Conservation (phyloP, 495 filamentous ascomycete species). For the Aspergillus incahuasiensis region DNA sequence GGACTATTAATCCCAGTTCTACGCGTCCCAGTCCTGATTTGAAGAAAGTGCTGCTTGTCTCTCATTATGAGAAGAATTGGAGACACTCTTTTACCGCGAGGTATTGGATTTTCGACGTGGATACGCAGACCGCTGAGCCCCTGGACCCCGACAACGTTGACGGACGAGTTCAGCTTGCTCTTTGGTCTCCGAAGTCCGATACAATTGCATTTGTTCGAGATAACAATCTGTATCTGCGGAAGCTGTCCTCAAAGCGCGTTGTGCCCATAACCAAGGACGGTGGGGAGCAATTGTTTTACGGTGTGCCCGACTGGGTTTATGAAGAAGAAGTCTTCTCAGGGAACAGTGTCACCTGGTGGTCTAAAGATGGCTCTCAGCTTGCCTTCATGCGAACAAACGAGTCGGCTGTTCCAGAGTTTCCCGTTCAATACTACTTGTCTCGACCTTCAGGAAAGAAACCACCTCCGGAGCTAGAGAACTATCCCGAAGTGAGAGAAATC, state of each 20-base stretch:
- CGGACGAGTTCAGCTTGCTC: conserved; percentile 75
- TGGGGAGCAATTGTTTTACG: conserved; percentile 83
- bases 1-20: conserved; percentile 46
- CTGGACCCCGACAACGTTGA: conserved; percentile 64
- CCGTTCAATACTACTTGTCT: conserved; percentile 88
- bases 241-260: conserved; percentile 55
- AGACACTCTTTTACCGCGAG: conserved; percentile 77
- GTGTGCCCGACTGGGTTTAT: conserved; percentile 98
- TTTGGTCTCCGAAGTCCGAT: conserved; percentile 86
- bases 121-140: conserved; percentile 70
- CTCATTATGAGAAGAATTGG: conserved; percentile 70
- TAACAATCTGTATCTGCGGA: conserved; percentile 84
- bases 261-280: conserved; percentile 81
- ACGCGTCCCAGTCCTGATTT: conserved; percentile 78
- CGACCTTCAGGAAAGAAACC: conserved; percentile 75
- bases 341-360: conserved; percentile 91
- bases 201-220: conserved; percentile 77
- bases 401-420: conserved; percentile 84
- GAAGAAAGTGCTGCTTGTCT: conserved; percentile 76
- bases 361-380: conserved; percentile 76
- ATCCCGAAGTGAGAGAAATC: conserved; percentile 85
- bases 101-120: conserved; percentile 95
- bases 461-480: conserved; percentile 70
- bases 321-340: conserved; percentile 89
- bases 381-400: conserved; percentile 94